Base-by-base conservation (phyloP, 2,329 filamentous ascomycete species). In the Aureobasidium vineae region DNA sequence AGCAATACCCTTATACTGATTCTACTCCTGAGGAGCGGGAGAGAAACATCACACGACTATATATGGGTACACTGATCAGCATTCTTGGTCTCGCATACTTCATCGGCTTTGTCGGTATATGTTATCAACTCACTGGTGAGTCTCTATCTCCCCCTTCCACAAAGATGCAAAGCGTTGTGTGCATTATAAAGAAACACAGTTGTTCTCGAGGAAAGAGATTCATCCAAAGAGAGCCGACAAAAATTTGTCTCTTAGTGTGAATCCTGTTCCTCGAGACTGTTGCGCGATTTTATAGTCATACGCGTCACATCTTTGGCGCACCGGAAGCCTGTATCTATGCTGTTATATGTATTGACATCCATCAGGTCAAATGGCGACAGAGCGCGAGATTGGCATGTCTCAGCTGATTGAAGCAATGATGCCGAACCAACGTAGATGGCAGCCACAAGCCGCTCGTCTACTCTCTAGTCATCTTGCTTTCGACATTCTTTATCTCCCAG, bases 331-430 rank as follows among this genome's bases (percentile, higher is more conserved):
- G 7, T 5, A 11, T 47, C 15, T 15, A 1, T 5, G 21, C 5
- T 6, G 21, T 26, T 16, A 15, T n/a, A 43, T n/a, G 43, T 26
- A 26, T 15, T 49, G 6, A 49, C 15, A 3, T 5, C 15, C 5
- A 19, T 19, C 91, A 0, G 93, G 93, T 8, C 87, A 93, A 71
- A 88, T 96, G 75, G 92, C 93, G 8, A 87, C 88, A 1, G 93
- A 97, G 78, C 83, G 93, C 66, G 93, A 97, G 79, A 82, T 87
- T 19, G 93, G 92, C 67, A 95, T 97, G 85, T 91, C 91, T 5
- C 90, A 92, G 69, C 82, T 97, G 33, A 86, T 97, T 50, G 93
- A 97, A 77, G 89, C 91, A 65, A 97, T 96, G 91, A 93, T 95
- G 82, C 89, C 91, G 0, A 90, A 90, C 65, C 83, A 84, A 65